Conservation (phyloP, 2,329 filamentous ascomycete genomes). For the Lachnellula subtilissima region DNA sequence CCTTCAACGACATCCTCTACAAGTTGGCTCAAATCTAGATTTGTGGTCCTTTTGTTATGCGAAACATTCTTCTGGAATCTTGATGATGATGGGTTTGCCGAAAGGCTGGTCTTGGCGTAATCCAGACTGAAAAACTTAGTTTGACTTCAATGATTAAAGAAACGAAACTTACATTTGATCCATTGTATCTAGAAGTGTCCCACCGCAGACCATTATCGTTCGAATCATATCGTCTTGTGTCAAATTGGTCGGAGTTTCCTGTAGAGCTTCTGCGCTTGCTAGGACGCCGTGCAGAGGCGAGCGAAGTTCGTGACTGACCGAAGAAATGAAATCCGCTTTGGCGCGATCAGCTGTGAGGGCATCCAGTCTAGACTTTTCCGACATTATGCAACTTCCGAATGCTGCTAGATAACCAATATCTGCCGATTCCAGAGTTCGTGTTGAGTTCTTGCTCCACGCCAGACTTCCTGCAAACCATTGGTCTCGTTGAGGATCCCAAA, state of each 20-base stretch:
- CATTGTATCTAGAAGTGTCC: constrained; percentile 47
- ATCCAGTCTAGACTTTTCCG: constrained; percentile 47
- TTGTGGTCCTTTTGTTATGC: background rate
- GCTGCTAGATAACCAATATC: constrained; percentile 45
- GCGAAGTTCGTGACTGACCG: constrained; percentile 56
- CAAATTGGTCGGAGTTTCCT: constrained; percentile 40
- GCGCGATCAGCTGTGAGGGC: constrained; percentile 33
- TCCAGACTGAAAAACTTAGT: constrained; percentile 36
- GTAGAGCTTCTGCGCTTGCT: constrained; percentile 46
- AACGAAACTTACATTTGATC: constrained; percentile 42
- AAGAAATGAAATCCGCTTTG: constrained; percentile 55
- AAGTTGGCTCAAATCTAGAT: constrained; percentile 19
- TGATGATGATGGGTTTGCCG: background rate
- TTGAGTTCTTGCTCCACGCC: constrained; percentile 40
- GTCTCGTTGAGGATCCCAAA: constrained; percentile 42
- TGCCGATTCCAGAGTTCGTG: constrained; percentile 39
- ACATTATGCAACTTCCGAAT: constrained; percentile 51
- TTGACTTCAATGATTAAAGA: constrained; percentile 36
- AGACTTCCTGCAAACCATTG: constrained; percentile 46
- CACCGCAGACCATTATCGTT: constrained; percentile 45
- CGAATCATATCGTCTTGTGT: constrained; percentile 42
- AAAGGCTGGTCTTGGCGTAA: constrained; percentile 27
- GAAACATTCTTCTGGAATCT: background rate
- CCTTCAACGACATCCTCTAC: constrained; percentile 24
- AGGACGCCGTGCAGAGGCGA: constrained; percentile 57